These are phyloP conservation scores for Cystodermella granulosa DNA, from an alignment of 1,284 basidiomycete genomes.

Conservation along the genomic window DNA sequence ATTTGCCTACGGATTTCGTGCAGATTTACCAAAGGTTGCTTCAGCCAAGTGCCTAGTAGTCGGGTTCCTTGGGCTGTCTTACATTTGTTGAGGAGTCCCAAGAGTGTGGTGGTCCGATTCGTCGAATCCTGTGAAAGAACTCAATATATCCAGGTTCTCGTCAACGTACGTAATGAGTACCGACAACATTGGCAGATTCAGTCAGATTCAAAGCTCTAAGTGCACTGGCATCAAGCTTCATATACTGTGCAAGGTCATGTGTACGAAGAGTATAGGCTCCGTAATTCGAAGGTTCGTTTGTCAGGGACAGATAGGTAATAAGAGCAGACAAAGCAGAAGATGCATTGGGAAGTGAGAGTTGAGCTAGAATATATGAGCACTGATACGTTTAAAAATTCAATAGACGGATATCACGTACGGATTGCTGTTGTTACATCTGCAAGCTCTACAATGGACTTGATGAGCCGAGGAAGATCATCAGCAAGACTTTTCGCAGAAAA, in stretches of 20 bases:
- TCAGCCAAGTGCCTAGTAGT: conserved; percentile 88
- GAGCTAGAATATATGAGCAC: conserved; percentile 47
- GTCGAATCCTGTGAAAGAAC: conserved; percentile 39
- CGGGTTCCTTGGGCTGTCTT: conserved; percentile 96
- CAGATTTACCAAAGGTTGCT: conserved; percentile 91
- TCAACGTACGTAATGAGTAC: conserved; percentile 14
- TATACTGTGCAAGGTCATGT: conserved; percentile 91
- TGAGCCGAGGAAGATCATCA: conserved; percentile 78
- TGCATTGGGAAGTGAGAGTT: conserved; percentile 75
- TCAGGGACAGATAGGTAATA: conserved; percentile 76
- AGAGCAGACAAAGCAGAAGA: conserved; percentile 80
- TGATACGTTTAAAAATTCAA: not conserved
- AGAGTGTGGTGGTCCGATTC: conserved; percentile 80
- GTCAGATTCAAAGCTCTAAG: conserved; percentile 86
- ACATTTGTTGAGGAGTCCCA: conserved; percentile 90
- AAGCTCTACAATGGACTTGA: conserved; percentile 42
- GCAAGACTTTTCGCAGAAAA: conserved; percentile 79
- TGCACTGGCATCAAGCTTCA: conserved; percentile 94
- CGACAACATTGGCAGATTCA: conserved; percentile 58
- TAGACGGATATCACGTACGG: conserved; percentile 35
- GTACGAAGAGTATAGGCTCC: conserved; percentile 77
- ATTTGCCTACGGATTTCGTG: conserved; percentile 90
- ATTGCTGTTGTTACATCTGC: conserved; percentile 47
- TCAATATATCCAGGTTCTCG: not conserved
- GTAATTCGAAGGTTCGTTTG: conserved; percentile 79